Base-by-base conservation (phyloP, 805 yeast genomes). In the Pichia paraexigua region DNA sequence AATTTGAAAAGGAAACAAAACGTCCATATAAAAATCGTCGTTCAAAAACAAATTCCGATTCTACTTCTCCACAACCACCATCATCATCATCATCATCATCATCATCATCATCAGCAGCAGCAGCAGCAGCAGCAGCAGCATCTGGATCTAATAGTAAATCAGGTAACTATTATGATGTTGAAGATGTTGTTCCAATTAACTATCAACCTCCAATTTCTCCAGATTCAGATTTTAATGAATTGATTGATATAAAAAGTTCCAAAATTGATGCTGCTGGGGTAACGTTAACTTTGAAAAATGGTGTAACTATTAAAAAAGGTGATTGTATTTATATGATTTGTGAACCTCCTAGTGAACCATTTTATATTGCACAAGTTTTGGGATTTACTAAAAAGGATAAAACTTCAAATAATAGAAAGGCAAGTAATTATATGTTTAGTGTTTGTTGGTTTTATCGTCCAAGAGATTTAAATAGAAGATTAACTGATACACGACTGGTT, bases 301-400 rank as follows among this genome's bases (percentile, higher is more conserved):
- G 68, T 4, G 63, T 67, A 50, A 64, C 61, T 45, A 53, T 79
- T n/a, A 54, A 55, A 5, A 79, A 78, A 54, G 80, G 79, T 49
- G 95, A 90, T 52, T 80, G 74, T 53, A 83, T 90, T 11, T 90
- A 86, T 63, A 81, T 91, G 82, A 76, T 91, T 13, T 81, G 94
- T 56, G 97, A 89, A 65, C 96, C 96, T 1, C 89, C 96, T 0
- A 94, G 96, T 2, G 97, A 89, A 60, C 97, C 98, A 0, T 94
- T 86, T 71, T 87, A 89, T 60, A 78, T 94, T 43, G 98, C 95
- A 1, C 73, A 92, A 42, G 75, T 92, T 41, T 78, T 87, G 73
- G 94, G 91, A 17, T 88, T 90, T 58, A 74, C 72, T 3, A 65
- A 66, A 47, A 75, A 71, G 57, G 74, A 71, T 49, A 66, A 64